A percentile compares a stretch with the other conserved stretches of the same genome.
Conservation (phyloP, 1,284 basidiomycete genomes). For the Malassezia restricta region DNA sequence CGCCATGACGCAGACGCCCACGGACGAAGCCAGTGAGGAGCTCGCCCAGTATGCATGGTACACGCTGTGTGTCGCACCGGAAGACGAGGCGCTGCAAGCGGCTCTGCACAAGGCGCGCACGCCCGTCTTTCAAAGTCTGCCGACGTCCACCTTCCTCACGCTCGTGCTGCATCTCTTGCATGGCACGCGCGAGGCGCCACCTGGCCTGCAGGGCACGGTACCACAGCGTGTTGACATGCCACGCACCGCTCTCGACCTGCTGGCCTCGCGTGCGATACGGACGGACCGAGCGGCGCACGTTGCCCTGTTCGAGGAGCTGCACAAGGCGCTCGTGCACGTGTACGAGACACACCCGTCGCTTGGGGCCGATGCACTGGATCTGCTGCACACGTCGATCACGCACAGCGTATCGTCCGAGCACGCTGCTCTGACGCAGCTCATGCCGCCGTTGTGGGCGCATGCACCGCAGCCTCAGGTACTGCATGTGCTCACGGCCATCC, state of each 20-base stretch:
- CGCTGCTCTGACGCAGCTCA: conserved; percentile 17
- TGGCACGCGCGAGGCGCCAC: conserved; percentile 12
- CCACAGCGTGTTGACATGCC: neutral
- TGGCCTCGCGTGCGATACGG: neutral
- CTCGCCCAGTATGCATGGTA: conserved; percentile 5
- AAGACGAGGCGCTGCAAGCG: neutral
- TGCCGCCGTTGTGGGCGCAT: conserved; percentile 20
- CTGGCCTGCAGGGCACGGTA: conserved; percentile 19
- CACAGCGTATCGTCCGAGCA: conserved; percentile 7
- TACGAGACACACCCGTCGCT: conserved; percentile 6
- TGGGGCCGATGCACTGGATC: conserved; percentile 22
- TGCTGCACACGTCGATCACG: conserved; percentile 24
- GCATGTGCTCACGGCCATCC: conserved; percentile 22
- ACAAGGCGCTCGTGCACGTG: conserved; percentile 7
- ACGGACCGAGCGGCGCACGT: neutral
- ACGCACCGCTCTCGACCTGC: neutral
- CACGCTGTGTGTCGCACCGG: conserved; percentile 2
- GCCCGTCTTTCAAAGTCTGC: conserved; percentile 24
- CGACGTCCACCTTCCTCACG: conserved; percentile 20
- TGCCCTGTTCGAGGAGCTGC: neutral
- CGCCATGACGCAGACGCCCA: conserved; percentile 9
- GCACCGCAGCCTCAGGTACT: conserved; percentile 12
- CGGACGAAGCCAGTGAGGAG: neutral
- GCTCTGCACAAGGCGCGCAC: conserved; percentile 18
- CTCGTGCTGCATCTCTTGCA: conserved; percentile 22